Conservation (phyloP, 148 eudicot species). For the Mesembryanthemum crystallinum region DNA sequence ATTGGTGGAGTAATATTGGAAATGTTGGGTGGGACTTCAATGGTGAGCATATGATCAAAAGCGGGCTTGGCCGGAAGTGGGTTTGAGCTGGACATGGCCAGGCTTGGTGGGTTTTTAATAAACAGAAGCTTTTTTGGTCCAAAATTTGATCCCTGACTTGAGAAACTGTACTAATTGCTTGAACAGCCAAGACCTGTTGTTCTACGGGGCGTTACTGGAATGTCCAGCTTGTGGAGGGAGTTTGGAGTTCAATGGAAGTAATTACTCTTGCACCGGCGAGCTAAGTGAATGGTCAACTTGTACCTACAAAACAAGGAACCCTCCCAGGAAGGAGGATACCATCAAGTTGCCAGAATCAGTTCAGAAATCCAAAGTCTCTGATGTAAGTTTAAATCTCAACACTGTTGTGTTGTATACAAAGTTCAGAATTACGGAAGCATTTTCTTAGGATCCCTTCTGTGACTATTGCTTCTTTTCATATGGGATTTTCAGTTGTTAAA, state of each 20-base stretch:
- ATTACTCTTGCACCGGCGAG: constrained; percentile 53
- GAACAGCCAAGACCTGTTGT: constrained; percentile 67
- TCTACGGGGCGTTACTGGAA: constrained; percentile 58
- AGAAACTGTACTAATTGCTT: neutral
- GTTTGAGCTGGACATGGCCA: too few species aligned
- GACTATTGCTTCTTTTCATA: neutral
- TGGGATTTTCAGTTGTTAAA: constrained; percentile 42
- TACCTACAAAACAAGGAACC: constrained; percentile 53
- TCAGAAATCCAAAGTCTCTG: constrained; percentile 41
- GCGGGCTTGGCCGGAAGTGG: too few species aligned
- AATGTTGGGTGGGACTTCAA: too few species aligned
- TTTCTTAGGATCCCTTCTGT: too few species aligned
- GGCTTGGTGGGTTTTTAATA: too few species aligned
- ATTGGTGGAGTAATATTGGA: too few species aligned
- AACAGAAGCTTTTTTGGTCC: too few species aligned
- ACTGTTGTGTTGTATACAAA: neutral
- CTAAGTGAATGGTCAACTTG: constrained; percentile 81
- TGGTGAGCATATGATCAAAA: too few species aligned
- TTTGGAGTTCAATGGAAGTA: constrained; percentile 45
- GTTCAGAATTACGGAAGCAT: neutral
- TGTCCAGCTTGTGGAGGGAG: constrained; percentile 57
- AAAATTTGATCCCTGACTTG: neutral
- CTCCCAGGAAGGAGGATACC: constrained; percentile 49
- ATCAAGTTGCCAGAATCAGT: constrained; percentile 57
- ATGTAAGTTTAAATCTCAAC: constrained; percentile 36